phyloP scores from a whole-genome alignment of 164 flowering plant species.

The Chloranthus sessilifolius region DNA sequence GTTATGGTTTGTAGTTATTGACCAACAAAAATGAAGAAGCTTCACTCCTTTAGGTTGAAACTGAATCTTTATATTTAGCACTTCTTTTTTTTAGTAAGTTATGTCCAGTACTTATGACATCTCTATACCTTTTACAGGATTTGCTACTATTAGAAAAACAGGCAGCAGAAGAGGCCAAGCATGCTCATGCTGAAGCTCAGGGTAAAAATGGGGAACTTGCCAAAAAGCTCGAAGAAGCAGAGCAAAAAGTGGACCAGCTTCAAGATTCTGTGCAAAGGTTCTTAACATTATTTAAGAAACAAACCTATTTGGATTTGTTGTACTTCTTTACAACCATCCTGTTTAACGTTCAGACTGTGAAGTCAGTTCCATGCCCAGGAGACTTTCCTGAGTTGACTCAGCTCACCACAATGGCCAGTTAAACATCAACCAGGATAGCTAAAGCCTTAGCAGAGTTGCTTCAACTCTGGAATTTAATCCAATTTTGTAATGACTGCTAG shows the following conservation, averaged over 20 bases:
- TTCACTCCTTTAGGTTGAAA: not conserved
- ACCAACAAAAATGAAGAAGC: too few relatives aligned
- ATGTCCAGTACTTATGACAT: not conserved
- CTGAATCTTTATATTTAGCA: not conserved
- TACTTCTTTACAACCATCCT: too few relatives aligned
- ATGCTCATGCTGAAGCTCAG: slow-evolving; percentile 46
- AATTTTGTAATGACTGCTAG: too few relatives aligned
- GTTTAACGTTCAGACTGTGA: too few relatives aligned
- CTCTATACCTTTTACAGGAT: slow-evolving; percentile 36
- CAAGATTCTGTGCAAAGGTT: slow-evolving; percentile 93
- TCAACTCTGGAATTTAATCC: too few relatives aligned
- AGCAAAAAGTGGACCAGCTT: slow-evolving; percentile 61
- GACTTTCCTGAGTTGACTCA: too few relatives aligned
- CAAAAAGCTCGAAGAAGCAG: slow-evolving; percentile 66
- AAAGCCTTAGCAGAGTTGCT: too few relatives aligned
- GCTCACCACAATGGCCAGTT: too few relatives aligned
- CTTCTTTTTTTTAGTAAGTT: not conserved
- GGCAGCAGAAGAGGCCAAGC: slow-evolving; percentile 54
- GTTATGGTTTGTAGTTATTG: too few relatives aligned
- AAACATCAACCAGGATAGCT: too few relatives aligned
- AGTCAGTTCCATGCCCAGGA: too few relatives aligned
- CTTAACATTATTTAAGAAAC: slow-evolving; percentile 8
- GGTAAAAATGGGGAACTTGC: slow-evolving; percentile 48
- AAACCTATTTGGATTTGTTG: slow-evolving; percentile 4
- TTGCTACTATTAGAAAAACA: slow-evolving; percentile 48